Base-by-base conservation (phyloP, 495 filamentous ascomycete species). In the Penicillium ochrochloron region DNA sequence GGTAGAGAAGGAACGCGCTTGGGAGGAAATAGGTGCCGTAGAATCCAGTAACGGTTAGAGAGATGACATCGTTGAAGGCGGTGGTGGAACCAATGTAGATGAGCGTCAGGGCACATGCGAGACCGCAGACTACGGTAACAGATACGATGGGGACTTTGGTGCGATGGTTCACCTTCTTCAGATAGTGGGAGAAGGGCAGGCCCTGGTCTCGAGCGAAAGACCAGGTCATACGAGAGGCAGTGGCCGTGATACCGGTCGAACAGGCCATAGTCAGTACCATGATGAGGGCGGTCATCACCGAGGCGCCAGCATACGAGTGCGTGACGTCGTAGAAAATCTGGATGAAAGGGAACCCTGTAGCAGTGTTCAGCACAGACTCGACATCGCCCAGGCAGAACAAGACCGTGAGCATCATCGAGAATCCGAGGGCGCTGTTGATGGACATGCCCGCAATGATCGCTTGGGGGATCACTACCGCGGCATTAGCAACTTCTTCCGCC, bases 221-320 rank as follows among this genome's bases (percentile, higher is more conserved):
- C 84, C 84, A 86, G 23, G 73, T 68, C 65, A 84, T 83, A 34
- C 85, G 78, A 10, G 84, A 86, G 31, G 82, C 73, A 3, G 81
- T 78, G 11, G 82, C 77, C 0, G 80, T 68, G 15, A 76, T 70
- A 21, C 76, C 80, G 31, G 77, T 71, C 17, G 71, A 69, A 37
- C 73, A 72, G 25, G 68, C 67, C 63, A 67, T 68, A 33, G 73
- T 75, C 19, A 81, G 66, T 11, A 81, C 59, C 21, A 79, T 71
- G 19, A 83, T 62, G 27, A 80, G 59, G 19, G 69, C 63, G 4
- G 64, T 70, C 69, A 77, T 70, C 25, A 74, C 66, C 17, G 73
- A 66, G 6, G 73, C 70, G 8, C 66, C 66, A 3, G 67, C 59
- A 35, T 63, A 64, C 23, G 65, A 66, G 19, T 53, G 31, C 4